Conservation (phyloP, 176 grass and related monocot species). For the Bonia amplexicaulis region DNA sequence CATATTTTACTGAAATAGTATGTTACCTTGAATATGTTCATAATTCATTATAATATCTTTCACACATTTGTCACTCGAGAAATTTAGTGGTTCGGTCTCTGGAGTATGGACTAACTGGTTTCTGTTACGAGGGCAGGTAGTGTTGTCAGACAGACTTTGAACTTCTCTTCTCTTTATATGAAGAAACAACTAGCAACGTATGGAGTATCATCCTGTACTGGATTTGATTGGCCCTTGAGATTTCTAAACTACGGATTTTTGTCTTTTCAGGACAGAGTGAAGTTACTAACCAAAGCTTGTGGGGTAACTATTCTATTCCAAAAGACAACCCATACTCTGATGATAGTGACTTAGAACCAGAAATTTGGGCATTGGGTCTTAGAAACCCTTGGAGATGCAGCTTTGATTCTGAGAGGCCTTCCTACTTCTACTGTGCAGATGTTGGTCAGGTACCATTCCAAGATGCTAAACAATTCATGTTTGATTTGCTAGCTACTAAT, state of each 20-base stretch:
- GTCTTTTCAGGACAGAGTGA: slow-evolving; percentile 1
- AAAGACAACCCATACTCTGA: slow-evolving; percentile 77
- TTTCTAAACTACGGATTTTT: not conserved
- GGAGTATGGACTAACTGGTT: not conserved
- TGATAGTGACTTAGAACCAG: slow-evolving; percentile 46
- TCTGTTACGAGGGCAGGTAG: not conserved
- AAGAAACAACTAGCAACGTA: not conserved
- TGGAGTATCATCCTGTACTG: not conserved
- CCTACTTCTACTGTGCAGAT: slow-evolving; percentile 95
- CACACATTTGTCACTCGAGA: not conserved
- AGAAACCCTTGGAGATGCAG: slow-evolving; percentile 97
- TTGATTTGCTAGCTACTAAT: not conserved
- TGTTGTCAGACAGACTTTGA: not conserved
- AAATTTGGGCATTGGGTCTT: slow-evolving; percentile 87
- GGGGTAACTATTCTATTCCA: slow-evolving; percentile 86
- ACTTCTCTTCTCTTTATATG: not conserved
- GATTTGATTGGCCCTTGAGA: not conserved
- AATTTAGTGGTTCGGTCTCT: not conserved
- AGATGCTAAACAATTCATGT: not conserved
- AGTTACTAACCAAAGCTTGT: slow-evolving; percentile 57
- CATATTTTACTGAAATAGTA: not conserved
- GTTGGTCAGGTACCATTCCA: slow-evolving; percentile 60
- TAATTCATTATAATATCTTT: not conserved
- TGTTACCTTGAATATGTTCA: not conserved
- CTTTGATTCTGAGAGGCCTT: slow-evolving; percentile 70